phyloP scores from a whole-genome alignment of 192 early-diverging fungal genomes.

The Borealophlyctis nickersoniae region DNA sequence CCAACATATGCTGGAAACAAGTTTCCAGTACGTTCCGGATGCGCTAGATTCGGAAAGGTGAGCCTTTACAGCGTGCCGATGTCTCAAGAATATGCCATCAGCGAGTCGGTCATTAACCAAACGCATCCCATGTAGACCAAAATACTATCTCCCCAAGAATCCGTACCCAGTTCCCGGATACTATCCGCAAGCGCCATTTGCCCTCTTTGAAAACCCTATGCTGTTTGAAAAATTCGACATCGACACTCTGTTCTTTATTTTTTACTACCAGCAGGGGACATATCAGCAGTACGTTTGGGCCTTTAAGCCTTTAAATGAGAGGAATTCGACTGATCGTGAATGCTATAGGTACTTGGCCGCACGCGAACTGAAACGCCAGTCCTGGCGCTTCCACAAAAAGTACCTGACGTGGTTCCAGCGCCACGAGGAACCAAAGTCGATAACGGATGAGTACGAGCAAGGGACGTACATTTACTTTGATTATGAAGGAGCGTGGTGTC shows the following conservation, averaged over 20 bases:
- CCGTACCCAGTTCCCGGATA: constrained; percentile 84
- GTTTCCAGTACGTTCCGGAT: constrained; percentile 79
- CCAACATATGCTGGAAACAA: constrained; percentile 80
- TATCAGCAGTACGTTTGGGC: constrained; percentile 80
- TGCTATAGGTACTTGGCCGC: constrained; percentile 78
- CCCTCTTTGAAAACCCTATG: constrained; percentile 77
- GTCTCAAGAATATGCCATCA: too few species aligned
- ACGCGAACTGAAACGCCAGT: constrained; percentile 91
- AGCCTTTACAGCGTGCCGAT: too few species aligned
- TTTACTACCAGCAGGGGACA: constrained; percentile 96
- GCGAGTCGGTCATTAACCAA: too few species aligned
- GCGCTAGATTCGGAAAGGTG: constrained; percentile 80
- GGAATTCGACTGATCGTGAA: constrained; percentile 14
- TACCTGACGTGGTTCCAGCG: constrained; percentile 99
- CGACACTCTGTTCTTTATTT: constrained; percentile 96
- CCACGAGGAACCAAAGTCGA: constrained; percentile 91
- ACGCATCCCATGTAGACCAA: constrained; percentile 45
- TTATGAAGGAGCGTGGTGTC: constrained; percentile 95
- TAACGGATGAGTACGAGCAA: constrained; percentile 96
- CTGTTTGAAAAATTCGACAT: constrained; percentile 90
- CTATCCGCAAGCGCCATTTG: constrained; percentile 80
- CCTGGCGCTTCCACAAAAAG: constrained; percentile 99
- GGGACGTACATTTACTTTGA: constrained; percentile 99
- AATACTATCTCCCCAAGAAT: constrained; percentile 69
- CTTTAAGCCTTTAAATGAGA: constrained; percentile 1